Evolutionary conservation across 2,329 filamentous ascomycete species (phyloP), one percentile per base, ranked within the genome.

Genomic region (Rutstroemia sydowiana): DNA sequence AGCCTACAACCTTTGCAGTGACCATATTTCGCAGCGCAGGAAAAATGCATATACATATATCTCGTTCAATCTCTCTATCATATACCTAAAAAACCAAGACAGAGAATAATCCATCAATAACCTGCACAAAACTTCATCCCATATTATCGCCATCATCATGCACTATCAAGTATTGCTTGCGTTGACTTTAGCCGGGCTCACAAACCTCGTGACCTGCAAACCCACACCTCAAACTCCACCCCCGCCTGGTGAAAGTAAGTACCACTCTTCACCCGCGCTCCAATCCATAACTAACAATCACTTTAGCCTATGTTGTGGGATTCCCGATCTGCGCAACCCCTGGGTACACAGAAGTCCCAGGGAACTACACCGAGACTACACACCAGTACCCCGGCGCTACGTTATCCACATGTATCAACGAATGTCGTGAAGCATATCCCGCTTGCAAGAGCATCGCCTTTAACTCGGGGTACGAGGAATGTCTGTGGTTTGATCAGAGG

Each of bases 381-480:
- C 48, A 51, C 7, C 32, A 51, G 18, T 32, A 32, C 36, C 23
- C 34, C 1, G 26, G 20, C 3, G 32, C 48, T 3, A 51, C 48
- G 0, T 41, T 51, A 10, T 8, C 41, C 0, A n/a, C 21, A 6
- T 51, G 48, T 3, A 39, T 51, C 2, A 51, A 51, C 7, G 48
- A 51, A 23, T 51, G 48, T 31, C 48, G 48, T 20, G 11, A 11
- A 13, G 48, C 48, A 2, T 51, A 40, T 39, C 48, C 48, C 2
- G 18, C 26, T 9, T 51, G 48, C 26, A 10, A 46, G 6, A 51
- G 48, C 23, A 46, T 51, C 3, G 42, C 41, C 11, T 51, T 39
- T 40, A 23, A 51, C 18, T 41, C 34, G 2, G 9, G 18, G 9
- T 51, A 51, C 23, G 23, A 16, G 7, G 48, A 51, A 26, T 51